Conservation (phyloP, 2,329 filamentous ascomycete species). For the Paecilomyces formosus region DNA sequence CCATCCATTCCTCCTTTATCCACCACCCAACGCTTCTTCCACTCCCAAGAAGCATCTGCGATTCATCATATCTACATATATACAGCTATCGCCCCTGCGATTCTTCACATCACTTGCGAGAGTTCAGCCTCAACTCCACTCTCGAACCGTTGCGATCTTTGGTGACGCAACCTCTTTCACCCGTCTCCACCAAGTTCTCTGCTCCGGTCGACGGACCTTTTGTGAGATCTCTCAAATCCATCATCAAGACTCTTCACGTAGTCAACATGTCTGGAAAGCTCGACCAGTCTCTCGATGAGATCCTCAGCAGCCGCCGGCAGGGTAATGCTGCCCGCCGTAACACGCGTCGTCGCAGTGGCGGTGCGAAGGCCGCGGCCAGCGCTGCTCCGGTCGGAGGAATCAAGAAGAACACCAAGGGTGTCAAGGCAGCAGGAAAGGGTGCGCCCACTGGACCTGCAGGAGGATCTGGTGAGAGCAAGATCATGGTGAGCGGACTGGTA, state of each 20-base stretch:
- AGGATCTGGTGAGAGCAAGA: conserved; percentile 74
- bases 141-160: background rate
- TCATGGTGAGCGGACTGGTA: conserved; percentile 98
- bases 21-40: conserved; percentile 9
- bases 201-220: conserved; percentile 4
- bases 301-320: conserved; percentile 69
- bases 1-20: background rate
- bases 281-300: conserved; percentile 94
- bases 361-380: conserved; percentile 35
- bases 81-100: background rate
- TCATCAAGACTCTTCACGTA: conserved; percentile 4
- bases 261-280: conserved; percentile 83
- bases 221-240: background rate
- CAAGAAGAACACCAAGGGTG: conserved; percentile 61
- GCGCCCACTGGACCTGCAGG: conserved; percentile 58
- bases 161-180: conserved; percentile 7
- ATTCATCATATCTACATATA: background rate
- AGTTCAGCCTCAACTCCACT: background rate
- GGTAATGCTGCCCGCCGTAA: conserved; percentile 34
- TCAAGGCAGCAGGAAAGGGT: conserved; percentile 40
- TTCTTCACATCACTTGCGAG: background rate
- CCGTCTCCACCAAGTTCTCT: conserved; percentile 6
- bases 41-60: background rate
- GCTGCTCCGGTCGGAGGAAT: conserved; percentile 76
- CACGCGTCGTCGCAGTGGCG: conserved; percentile 37